These are phyloP conservation scores for Bocquillonia castaneifolia DNA, from an alignment of 441 rosid species.

Conservation along the genomic window DNA sequence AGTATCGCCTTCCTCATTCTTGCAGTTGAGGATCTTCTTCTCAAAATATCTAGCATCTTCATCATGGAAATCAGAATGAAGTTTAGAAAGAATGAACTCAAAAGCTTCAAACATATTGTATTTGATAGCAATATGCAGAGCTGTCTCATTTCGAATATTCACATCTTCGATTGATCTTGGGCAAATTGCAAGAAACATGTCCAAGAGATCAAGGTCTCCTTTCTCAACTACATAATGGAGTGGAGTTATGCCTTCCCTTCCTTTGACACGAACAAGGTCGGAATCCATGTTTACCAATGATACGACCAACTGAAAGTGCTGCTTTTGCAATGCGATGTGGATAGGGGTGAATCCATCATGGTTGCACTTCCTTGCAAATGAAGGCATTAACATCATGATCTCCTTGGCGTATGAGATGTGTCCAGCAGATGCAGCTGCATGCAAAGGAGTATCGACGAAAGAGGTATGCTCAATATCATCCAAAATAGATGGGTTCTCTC, in stretches of 20 bases:
- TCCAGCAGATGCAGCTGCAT: slow-evolving; percentile 28
- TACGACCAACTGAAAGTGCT: not conserved
- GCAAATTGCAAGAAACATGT: slow-evolving; percentile 23
- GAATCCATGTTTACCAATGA: slow-evolving; percentile 13
- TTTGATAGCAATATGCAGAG: slow-evolving; percentile 24
- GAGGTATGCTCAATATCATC: slow-evolving; percentile 18
- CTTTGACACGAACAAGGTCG: slow-evolving; percentile 28
- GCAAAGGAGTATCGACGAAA: slow-evolving; percentile 32
- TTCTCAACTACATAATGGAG: slow-evolving; percentile 25
- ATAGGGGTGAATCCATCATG: slow-evolving; percentile 13
- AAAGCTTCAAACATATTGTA: not conserved
- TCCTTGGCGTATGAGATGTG: slow-evolving; percentile 28
- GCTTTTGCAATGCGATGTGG: slow-evolving; percentile 12
- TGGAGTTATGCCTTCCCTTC: slow-evolving; percentile 34
- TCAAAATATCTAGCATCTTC: not conserved
- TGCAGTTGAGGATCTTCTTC: not conserved
- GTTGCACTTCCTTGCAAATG: slow-evolving; percentile 21
- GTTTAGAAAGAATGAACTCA: not conserved
- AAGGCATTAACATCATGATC: slow-evolving; percentile 28
- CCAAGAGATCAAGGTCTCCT: slow-evolving; percentile 23
- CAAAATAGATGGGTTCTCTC: slow-evolving; percentile 23
- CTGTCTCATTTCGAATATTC: slow-evolving; percentile 25
- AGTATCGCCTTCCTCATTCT: not conserved
- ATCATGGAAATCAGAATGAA: not conserved
- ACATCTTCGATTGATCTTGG: slow-evolving; percentile 28